Evolutionary conservation across 257 asterid genomes (phyloP).

Genomic region (Fraxinus americana): DNA sequence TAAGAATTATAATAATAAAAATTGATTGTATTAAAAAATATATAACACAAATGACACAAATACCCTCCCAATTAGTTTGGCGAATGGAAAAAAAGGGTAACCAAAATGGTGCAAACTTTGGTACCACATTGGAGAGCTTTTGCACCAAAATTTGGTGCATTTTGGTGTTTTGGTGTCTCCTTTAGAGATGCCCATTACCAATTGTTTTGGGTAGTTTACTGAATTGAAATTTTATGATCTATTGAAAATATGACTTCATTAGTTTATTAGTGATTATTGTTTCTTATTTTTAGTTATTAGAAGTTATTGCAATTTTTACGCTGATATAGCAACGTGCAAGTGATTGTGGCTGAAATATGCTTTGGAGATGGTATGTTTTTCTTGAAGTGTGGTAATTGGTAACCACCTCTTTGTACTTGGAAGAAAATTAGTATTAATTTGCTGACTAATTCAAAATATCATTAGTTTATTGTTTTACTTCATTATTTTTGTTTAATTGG

Average conservation of each 20-base stretch:
- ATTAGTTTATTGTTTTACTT: not conserved
- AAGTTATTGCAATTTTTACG: not conserved
- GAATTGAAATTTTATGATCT: not conserved
- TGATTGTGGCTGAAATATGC: not conserved
- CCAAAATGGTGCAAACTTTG: too few species aligned
- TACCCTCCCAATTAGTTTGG: too few species aligned
- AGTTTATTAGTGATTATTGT: not conserved
- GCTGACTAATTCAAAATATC: not conserved
- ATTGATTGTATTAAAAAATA: too few species aligned
- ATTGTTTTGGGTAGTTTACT: not conserved
- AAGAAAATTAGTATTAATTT: not conserved
- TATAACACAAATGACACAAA: too few species aligned
- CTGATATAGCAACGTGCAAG: not conserved
- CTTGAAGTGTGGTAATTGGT: conserved; percentile 1
- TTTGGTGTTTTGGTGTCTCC: too few species aligned
- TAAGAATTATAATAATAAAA: too few species aligned
- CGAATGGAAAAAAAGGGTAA: too few species aligned
- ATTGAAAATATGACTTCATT: not conserved
- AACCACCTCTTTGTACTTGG: not conserved
- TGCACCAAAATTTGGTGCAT: too few species aligned
- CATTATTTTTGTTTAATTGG: not conserved
- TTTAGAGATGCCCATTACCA: too few species aligned
- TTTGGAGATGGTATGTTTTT: not conserved
- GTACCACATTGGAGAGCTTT: too few species aligned
- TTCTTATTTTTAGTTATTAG: not conserved